Percentiles rank a stretch among this genome's conserved stretches.
Conservation (phyloP, 2,329 filamentous ascomycete genomes). For the Paramyrothecium sp. region DNA sequence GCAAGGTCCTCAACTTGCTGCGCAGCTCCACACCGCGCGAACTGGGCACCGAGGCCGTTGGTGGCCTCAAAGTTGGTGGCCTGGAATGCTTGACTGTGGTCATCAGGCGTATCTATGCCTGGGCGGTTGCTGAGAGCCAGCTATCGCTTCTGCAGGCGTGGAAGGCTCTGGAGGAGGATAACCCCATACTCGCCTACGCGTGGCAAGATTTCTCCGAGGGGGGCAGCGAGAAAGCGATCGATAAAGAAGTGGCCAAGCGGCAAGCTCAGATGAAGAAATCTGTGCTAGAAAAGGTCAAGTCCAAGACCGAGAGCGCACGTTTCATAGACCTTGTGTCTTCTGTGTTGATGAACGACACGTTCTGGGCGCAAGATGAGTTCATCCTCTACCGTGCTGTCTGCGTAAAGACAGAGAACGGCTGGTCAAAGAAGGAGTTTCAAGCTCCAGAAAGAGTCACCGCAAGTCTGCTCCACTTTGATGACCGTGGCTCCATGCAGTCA, state of each 20-base stretch:
- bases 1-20: too few relatives aligned
- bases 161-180: background rate
- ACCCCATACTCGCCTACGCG: background rate
- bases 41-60: too few relatives aligned
- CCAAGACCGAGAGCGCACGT: background rate
- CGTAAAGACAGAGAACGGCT: background rate
- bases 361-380: background rate
- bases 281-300: too few relatives aligned
- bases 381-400: background rate
- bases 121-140: background rate
- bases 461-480: background rate
- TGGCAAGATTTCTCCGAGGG: background rate
- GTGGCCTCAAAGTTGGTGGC: too few relatives aligned
- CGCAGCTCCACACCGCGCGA: too few relatives aligned
- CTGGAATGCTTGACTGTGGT: background rate
- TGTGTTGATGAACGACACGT: background rate
- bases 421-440: background rate
- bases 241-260: background rate
- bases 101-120: background rate
- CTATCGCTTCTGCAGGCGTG: background rate
- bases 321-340: background rate
- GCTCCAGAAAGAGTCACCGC: background rate
- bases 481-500: background rate
- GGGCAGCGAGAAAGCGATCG: background rate
- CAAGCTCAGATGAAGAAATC: background rate